These are phyloP conservation scores for Globisporangium cystogenes DNA, from an alignment of 352 stramenopile species.

Conservation along the genomic window DNA sequence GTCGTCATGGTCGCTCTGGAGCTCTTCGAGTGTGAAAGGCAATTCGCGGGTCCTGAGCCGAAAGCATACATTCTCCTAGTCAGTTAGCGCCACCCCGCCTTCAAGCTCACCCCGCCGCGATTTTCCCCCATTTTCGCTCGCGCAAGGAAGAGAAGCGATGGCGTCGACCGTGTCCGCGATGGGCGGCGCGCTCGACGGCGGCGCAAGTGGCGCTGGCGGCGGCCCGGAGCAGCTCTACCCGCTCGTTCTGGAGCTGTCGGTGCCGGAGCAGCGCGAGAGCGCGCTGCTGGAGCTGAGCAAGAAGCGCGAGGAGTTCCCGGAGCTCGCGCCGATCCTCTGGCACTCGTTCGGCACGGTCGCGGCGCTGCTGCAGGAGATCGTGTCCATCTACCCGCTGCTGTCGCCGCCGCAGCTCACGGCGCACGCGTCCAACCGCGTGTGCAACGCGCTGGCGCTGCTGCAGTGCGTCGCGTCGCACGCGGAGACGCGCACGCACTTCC, in stretches of 20 bases:
- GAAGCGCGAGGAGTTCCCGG: conserved; percentile 96
- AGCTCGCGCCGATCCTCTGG: conserved; percentile 98
- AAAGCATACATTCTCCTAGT: too few relatives aligned
- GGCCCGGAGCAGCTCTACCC: conserved; percentile 77
- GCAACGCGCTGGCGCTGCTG: conserved; percentile 97
- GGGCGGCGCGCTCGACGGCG: conserved; percentile 1
- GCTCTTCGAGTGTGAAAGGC: too few relatives aligned
- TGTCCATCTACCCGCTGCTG: conserved; percentile 97
- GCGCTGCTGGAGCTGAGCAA: conserved; percentile 98
- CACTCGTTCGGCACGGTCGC: conserved; percentile 97
- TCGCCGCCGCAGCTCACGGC: conserved; percentile 96
- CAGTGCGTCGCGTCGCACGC: conserved; percentile 98
- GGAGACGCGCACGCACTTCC: conserved; percentile 95
- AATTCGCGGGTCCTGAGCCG: too few relatives aligned
- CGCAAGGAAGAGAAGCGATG: background rate
- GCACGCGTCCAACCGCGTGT: conserved; percentile 97
- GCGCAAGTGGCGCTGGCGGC: conserved; percentile 32
- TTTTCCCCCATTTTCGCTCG: background rate
- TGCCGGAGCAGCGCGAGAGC: conserved; percentile 92
- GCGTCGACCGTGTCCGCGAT: conserved; percentile 2
- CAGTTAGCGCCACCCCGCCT: too few relatives aligned
- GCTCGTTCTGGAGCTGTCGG: conserved; percentile 92
- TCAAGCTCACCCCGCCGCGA: too few relatives aligned
- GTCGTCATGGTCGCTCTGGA: background rate
- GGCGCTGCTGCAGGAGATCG: conserved; percentile 97